Evolutionary conservation across 2,329 filamentous ascomycete genomes (phyloP).

Genomic region (Teratosphaeria gauchensis): DNA sequence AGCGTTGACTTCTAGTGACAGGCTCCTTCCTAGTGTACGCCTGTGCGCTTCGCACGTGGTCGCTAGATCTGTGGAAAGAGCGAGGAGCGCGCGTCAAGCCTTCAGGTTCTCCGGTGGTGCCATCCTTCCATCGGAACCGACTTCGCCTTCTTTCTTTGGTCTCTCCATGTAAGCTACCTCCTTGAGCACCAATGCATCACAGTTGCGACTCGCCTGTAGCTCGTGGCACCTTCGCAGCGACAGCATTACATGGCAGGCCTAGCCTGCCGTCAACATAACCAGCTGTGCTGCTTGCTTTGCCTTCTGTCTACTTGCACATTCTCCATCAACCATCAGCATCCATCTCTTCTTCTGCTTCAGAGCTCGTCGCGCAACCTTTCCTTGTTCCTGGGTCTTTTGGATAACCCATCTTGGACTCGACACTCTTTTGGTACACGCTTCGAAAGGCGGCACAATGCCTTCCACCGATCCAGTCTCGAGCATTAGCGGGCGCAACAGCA

Average conservation of each 20-base stretch:
- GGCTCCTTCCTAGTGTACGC: not conserved
- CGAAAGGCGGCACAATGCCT: constrained; percentile 32
- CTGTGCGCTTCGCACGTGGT: not conserved
- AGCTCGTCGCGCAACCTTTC: constrained; percentile 13
- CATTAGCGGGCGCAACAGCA: constrained; percentile 37
- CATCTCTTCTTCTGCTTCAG: constrained; percentile 5
- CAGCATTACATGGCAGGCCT: constrained; percentile 1
- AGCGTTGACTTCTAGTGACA: not conserved
- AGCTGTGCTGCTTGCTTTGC: not conserved
- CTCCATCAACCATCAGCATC: constrained; percentile 4
- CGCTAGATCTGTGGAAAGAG: not conserved
- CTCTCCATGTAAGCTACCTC: not conserved
- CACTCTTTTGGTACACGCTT: constrained; percentile 15
- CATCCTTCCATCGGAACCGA: not conserved
- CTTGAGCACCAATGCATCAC: not conserved
- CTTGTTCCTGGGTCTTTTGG: constrained; percentile 18
- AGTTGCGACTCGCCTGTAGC: not conserved
- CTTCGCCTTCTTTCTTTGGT: not conserved
- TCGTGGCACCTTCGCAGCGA: not conserved
- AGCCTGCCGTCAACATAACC: constrained; percentile 3
- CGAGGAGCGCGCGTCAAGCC: not conserved
- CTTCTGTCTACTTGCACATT: not conserved
- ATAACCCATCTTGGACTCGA: constrained; percentile 19
- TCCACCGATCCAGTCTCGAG: constrained; percentile 35
- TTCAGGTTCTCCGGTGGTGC: not conserved